phyloP scores from a whole-genome alignment of 1,139 yeast genomes.

The Magnusiomyces tetraspermus region DNA sequence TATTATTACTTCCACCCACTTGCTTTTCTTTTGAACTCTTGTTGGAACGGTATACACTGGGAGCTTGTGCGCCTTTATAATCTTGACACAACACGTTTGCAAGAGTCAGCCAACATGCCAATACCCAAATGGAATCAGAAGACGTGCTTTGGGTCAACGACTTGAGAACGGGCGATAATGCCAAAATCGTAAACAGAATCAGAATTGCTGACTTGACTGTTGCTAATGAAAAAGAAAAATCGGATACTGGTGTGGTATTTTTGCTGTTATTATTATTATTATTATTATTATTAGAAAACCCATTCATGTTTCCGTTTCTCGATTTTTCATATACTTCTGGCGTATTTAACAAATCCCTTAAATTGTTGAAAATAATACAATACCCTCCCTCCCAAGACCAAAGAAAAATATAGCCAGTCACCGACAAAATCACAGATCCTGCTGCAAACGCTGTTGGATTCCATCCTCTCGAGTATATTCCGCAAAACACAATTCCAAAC shows the following conservation, averaged over 20 bases:
- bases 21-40: background rate
- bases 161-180: slow-evolving; percentile 80
- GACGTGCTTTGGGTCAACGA: slow-evolving; percentile 84
- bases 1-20: background rate
- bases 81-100: slow-evolving; percentile 61
- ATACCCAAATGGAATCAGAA: slow-evolving; percentile 92
- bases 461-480: slow-evolving; percentile 30
- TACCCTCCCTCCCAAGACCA: slow-evolving; percentile 15
- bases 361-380: slow-evolving; percentile 5
- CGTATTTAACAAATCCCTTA: too few relatives aligned
- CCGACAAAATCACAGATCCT: slow-evolving; percentile 28
- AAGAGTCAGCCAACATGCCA: slow-evolving; percentile 67
- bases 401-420: slow-evolving; percentile 35
- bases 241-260: slow-evolving; percentile 11
- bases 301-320: background rate
- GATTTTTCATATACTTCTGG: background rate
- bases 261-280: background rate
- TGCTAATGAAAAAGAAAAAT: slow-evolving; percentile 15
- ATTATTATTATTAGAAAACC: background rate
- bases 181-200: slow-evolving; percentile 58
- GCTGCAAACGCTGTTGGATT: slow-evolving; percentile 30
- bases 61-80: slow-evolving; percentile 29
- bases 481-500: slow-evolving; percentile 55
- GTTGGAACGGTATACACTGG: background rate
- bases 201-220: slow-evolving; percentile 55